Percentiles rank a stretch among this genome's conserved stretches.
phyloP scores from a whole-genome alignment of 306 rosid species.

The Corylus avellana region DNA sequence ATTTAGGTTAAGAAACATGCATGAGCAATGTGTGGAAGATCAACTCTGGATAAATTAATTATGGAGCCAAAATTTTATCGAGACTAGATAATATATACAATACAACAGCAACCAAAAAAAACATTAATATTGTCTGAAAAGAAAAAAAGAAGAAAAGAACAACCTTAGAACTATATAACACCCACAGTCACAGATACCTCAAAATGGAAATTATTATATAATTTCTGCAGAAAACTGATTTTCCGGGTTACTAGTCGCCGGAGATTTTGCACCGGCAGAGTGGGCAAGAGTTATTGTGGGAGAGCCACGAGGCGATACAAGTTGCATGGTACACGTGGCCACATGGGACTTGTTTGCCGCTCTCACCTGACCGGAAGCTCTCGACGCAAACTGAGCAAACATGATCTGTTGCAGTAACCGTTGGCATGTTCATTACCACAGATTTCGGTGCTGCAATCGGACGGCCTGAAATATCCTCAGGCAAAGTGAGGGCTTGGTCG shows the following conservation, averaged over 20 bases:
- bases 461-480: slow-evolving; percentile 16
- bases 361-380: slow-evolving; percentile 27
- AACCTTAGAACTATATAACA: neutral
- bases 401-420: neutral
- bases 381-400: slow-evolving; percentile 67
- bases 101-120: neutral
- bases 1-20: too few species aligned
- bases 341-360: slow-evolving; percentile 49
- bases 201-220: neutral
- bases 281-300: slow-evolving; percentile 57
- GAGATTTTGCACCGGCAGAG: slow-evolving; percentile 62
- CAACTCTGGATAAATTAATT: neutral
- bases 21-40: neutral
- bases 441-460: slow-evolving; percentile 8
- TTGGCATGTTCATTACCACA: slow-evolving; percentile 30
- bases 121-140: neutral
- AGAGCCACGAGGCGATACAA: slow-evolving; percentile 68
- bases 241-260: neutral
- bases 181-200: neutral
- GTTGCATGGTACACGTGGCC: slow-evolving; percentile 64
- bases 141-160: too few species aligned
- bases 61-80: neutral
- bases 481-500: slow-evolving; percentile 47
- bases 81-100: neutral
- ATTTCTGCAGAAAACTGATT: neutral